Evolutionary conservation across 177 flowering plant species (phyloP), one percentile per base, ranked within the genome.

Genomic region (Vitis hybrid): DNA sequence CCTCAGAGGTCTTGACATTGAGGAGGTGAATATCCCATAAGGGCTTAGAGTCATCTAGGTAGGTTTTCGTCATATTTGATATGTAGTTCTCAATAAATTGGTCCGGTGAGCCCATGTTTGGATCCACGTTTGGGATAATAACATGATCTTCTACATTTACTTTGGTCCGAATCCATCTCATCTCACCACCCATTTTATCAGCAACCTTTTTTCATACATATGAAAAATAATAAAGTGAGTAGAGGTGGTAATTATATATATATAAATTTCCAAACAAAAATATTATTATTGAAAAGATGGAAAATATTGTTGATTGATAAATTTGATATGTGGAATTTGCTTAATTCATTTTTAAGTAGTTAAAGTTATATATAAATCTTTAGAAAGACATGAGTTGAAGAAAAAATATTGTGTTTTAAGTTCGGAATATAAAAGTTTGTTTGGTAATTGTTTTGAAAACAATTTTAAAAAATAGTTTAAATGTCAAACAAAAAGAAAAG

Each of bases 141-240:
- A 89, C 52, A 67, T 90, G 95, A 62, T 88, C 71, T 0, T 87
- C 88, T 46, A 87, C 1, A 32, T 81, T 69, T 24, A 90, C 86
- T 11, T 65, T 52, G 1, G 88, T 75, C 60, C 59, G 78, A 0
- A 78, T 77, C 94, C 91, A 90, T 73, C 60, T 83, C 68, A 56
- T 75, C 30, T 77, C 59, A 15, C 74, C 68, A 3, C 78, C 67
- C 9, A 70, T 62, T 13, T 53, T 61, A 7, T 74, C 69, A 30
- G 58, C 66, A 1, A 81, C 88, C 88, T 88, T 76, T 50, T 10
- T 11, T 6, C 17, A 13, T 46, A 4, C 9, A 18, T 2, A 24
- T 50, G 9, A 21, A 15, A 73, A 30, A 3, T 11, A 48, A 24
- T 41, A 1, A 27, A 61, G 54, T 9, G 7, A 52, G 13, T 11